These are phyloP conservation scores for Chalaropsis thielavioides DNA, from an alignment of 2,329 filamentous ascomycete genomes.

Conservation along the genomic window DNA sequence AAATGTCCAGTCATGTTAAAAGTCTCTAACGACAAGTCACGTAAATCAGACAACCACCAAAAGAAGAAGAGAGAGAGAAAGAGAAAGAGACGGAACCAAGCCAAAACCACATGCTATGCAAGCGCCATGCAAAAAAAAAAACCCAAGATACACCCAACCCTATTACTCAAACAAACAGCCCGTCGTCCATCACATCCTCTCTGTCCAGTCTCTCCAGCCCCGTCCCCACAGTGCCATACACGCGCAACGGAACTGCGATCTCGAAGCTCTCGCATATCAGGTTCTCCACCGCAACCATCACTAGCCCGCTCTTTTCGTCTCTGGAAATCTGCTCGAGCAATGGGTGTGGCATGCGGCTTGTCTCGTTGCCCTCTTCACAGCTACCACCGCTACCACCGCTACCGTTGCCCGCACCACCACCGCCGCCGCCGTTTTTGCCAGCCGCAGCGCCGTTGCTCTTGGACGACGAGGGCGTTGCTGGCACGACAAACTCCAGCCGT, in stretches of 20 bases:
- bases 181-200: constrained; percentile 38
- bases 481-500: constrained; percentile 82
- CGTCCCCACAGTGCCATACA: constrained; percentile 53
- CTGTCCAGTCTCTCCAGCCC: constrained; percentile 42
- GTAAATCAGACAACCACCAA: background rate
- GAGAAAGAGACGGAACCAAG: background rate
- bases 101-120: background rate
- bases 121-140: constrained; percentile 9
- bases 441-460: background rate
- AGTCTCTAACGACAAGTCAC: background rate
- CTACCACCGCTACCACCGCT: background rate
- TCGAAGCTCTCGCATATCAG: constrained; percentile 81
- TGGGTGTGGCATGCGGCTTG: constrained; percentile 27
- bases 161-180: constrained; percentile 26
- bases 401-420: background rate
- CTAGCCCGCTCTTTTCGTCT: constrained; percentile 60
- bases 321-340: constrained; percentile 66
- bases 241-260: constrained; percentile 66
- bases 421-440: background rate
- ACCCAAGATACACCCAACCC: constrained; percentile 2
- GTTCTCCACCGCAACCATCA: constrained; percentile 64
- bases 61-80: background rate
- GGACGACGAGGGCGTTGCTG: constrained; percentile 23
- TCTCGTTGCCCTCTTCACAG: constrained; percentile 18
- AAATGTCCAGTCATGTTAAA: background rate